Percentiles rank a stretch among this genome's conserved stretches.
These are phyloP conservation scores for Brettanomyces bruxellensis DNA, from an alignment of 805 yeast species.

Conservation along the genomic window DNA sequence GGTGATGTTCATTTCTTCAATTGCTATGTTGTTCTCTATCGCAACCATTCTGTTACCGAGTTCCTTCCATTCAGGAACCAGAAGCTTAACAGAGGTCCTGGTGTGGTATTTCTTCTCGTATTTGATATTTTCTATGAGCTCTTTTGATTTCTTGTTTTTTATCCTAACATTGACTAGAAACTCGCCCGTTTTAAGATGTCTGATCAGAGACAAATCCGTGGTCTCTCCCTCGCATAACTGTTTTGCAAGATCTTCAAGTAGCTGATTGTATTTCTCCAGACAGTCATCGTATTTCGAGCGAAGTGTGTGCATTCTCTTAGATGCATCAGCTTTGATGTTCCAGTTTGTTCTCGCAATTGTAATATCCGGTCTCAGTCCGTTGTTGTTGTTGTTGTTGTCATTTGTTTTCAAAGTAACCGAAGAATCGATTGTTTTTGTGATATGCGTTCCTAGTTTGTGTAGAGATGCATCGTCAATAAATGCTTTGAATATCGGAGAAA, in stretches of 20 bases:
- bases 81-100: slow-evolving; percentile 24
- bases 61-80: slow-evolving; percentile 39
- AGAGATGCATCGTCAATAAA: slow-evolving; percentile 9
- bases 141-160: slow-evolving; percentile 15
- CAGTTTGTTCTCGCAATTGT: slow-evolving; percentile 18
- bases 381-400: slow-evolving; percentile 7
- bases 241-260: slow-evolving; percentile 6
- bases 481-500: slow-evolving; percentile 14
- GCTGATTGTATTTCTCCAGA: slow-evolving; percentile 5
- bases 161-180: slow-evolving; percentile 20
- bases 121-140: slow-evolving; percentile 7
- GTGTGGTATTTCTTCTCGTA: slow-evolving; percentile 16
- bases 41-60: slow-evolving; percentile 42
- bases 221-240: slow-evolving; percentile 14
- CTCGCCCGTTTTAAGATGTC: slow-evolving; percentile 19
- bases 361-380: slow-evolving; percentile 12
- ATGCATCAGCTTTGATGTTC: slow-evolving; percentile 17
- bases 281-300: slow-evolving; percentile 14
- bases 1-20: slow-evolving; percentile 48
- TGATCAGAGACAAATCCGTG: slow-evolving; percentile 15
- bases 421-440: slow-evolving; percentile 20
- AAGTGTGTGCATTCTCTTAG: slow-evolving; percentile 9
- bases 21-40: slow-evolving; percentile 36
- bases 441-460: slow-evolving; percentile 17
- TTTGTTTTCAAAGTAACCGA: slow-evolving; percentile 4